Evolutionary conservation across 2,329 filamentous ascomycete species (phyloP).

Genomic region (Berkeleyomyces rouxiae): DNA sequence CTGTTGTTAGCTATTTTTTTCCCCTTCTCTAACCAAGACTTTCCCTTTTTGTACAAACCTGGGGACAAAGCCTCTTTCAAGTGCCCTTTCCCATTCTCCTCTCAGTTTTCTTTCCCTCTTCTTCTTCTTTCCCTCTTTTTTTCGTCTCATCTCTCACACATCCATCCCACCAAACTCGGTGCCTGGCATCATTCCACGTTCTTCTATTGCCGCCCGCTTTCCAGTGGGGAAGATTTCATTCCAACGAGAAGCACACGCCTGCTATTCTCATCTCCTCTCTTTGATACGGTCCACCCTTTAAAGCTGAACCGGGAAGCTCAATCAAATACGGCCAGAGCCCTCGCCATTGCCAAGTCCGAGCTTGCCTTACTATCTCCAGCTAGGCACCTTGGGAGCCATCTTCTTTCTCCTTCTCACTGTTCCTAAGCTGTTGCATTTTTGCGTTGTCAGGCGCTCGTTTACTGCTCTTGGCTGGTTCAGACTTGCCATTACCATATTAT

Average conservation of each 20-base stretch:
- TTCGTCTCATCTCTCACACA: not conserved
- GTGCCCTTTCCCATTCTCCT: not conserved
- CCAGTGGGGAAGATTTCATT: not conserved
- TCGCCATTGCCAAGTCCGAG: not conserved
- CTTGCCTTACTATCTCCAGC: not conserved
- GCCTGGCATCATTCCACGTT: not conserved
- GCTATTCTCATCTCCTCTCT: constrained; percentile 1
- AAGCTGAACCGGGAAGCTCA: not conserved
- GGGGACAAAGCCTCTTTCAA: not conserved
- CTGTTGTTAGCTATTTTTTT: not conserved
- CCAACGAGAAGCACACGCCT: not conserved
- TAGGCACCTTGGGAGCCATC: not conserved
- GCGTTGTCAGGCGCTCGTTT: not conserved
- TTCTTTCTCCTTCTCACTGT: not conserved
- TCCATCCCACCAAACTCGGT: not conserved
- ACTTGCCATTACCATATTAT: not conserved
- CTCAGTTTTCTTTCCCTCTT: not conserved
- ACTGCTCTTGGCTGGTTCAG: not conserved
- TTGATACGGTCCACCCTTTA: constrained; percentile 4
- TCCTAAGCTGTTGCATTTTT: not conserved
- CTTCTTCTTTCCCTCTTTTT: constrained; percentile 7
- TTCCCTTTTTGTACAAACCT: not conserved
- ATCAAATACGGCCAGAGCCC: not conserved
- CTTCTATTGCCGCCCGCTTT: not conserved
- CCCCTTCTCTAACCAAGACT: not conserved